Conservation (phyloP, 176 grass and related monocot species). For the Paspalum vaginatum region DNA sequence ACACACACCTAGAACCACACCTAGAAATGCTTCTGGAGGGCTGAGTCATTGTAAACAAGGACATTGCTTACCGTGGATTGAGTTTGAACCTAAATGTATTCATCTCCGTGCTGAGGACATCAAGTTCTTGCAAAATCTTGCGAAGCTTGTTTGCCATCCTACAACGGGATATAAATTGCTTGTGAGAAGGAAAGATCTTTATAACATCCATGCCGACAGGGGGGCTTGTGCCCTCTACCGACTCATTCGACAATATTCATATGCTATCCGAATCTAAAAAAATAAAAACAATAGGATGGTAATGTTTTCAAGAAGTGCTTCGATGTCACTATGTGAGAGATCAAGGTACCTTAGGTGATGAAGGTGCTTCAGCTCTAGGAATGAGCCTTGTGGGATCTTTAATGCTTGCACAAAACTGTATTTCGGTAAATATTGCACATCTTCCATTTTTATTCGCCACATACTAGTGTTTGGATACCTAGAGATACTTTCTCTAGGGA, state of each 20-base stretch:
- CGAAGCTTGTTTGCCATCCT: not conserved
- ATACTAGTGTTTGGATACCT: not conserved
- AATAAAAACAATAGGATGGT: no score
- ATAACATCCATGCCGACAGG: not conserved
- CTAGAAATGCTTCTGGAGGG: not conserved
- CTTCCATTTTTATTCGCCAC: no score
- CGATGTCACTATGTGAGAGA: not conserved
- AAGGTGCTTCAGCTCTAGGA: not conserved
- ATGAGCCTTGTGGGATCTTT: not conserved
- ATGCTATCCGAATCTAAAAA: no score
- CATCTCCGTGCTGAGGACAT: not conserved
- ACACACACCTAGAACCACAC: not conserved
- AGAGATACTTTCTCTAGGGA: not conserved
- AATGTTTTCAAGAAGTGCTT: not conserved
- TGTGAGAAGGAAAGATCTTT: not conserved
- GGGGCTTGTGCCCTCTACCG: no score
- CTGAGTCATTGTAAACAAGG: not conserved
- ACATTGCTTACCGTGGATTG: not conserved
- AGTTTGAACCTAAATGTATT: not conserved
- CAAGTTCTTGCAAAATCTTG: not conserved
- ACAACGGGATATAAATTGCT: not conserved
- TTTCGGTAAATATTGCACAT: not conserved
- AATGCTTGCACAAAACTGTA: not conserved
- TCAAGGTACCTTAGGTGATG: not conserved
- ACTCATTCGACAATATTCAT: no score